Evolutionary conservation across 306 rosid genomes (phyloP), one percentile per base, ranked within the genome.

Genomic region (Clitoria ternatea): DNA sequence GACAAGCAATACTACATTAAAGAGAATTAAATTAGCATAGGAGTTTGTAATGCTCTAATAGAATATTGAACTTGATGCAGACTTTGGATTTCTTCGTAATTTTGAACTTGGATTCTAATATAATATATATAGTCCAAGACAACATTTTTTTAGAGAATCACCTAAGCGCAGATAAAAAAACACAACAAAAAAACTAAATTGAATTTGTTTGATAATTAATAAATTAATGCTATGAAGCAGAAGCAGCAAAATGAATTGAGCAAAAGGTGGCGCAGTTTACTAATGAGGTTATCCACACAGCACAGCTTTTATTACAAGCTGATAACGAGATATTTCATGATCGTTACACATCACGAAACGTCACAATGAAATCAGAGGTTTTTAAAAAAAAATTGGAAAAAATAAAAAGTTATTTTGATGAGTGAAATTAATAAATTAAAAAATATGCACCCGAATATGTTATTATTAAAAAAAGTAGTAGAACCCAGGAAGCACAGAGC

Each of bases 401-500:
- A n/a, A n/a, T n/a, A n/a, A n/a, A n/a, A n/a, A n/a, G n/a, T n/a
- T n/a, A n/a, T n/a, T n/a, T n/a, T n/a, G n/a, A n/a, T n/a, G n/a
- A n/a, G n/a, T n/a, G n/a, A n/a, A n/a, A n/a, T n/a, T n/a, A n/a
- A n/a, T n/a, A n/a, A n/a, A n/a, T n/a, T n/a, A n/a, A n/a, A n/a
- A n/a, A n/a, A n/a, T n/a, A n/a, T n/a, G n/a, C n/a, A n/a, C n/a
- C n/a, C n/a, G n/a, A n/a, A n/a, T n/a, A n/a, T n/a, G n/a, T n/a
- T n/a, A n/a, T n/a, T n/a, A n/a, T n/a, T 11, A 30, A 59, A 42
- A 17, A 32, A 45, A 45, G 39, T 39, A 22, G 39, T 29, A 36
- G 44, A 64, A 61, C 9, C 52, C 49, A 61, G n/a, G n/a, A n/a
- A n/a, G 69, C 61, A 69, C 56, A 83, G 71, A 72, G 8, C 6